Evolutionary conservation across 2,329 filamentous ascomycete species (phyloP).

Genomic region (Trichoderma arundinaceum): DNA sequence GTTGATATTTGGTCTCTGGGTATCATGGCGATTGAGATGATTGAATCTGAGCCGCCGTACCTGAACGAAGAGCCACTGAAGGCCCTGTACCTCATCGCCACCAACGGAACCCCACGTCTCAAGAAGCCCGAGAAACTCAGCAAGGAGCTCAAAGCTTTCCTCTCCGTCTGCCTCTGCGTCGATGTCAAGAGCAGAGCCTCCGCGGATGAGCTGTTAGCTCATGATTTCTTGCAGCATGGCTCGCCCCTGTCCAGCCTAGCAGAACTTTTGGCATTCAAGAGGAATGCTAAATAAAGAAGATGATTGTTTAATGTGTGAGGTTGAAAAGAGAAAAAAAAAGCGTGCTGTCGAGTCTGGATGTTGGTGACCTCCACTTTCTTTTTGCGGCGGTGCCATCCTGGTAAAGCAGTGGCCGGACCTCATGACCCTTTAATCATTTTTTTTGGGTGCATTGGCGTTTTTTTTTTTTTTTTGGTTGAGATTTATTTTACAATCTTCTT

Average conservation of each 20-base stretch:
- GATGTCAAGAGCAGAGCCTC: constrained; percentile 95
- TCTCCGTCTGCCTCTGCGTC: constrained; percentile 94
- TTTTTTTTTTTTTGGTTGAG: constrained; percentile 19
- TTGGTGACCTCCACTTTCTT: constrained; percentile 29
- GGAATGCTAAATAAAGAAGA: constrained; percentile 63
- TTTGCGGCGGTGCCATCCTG: neutral
- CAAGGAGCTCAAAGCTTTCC: constrained; percentile 96
- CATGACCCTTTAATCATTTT: constrained; percentile 27
- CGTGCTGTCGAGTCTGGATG: constrained; percentile 15
- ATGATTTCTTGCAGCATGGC: constrained; percentile 93
- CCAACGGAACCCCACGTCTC: constrained; percentile 92
- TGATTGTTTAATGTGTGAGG: constrained; percentile 17
- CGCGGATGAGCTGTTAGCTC: constrained; percentile 83
- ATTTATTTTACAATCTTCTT: constrained; percentile 29
- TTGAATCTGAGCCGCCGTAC: constrained; percentile 96
- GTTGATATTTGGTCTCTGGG: constrained; percentile 99
- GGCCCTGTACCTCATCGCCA: constrained; percentile 95
- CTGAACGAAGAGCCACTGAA: constrained; percentile 97
- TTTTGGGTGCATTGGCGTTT: constrained; percentile 30
- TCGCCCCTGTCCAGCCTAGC: constrained; percentile 83
- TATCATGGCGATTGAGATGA: constrained; percentile 99
- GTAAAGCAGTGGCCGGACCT: constrained; percentile 27
- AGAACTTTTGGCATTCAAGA: constrained; percentile 87
- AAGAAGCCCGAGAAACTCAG: constrained; percentile 99
- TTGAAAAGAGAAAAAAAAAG: constrained; percentile 33